Base-by-base conservation (phyloP, 345 rosid species). In the Mangifera indica region DNA sequence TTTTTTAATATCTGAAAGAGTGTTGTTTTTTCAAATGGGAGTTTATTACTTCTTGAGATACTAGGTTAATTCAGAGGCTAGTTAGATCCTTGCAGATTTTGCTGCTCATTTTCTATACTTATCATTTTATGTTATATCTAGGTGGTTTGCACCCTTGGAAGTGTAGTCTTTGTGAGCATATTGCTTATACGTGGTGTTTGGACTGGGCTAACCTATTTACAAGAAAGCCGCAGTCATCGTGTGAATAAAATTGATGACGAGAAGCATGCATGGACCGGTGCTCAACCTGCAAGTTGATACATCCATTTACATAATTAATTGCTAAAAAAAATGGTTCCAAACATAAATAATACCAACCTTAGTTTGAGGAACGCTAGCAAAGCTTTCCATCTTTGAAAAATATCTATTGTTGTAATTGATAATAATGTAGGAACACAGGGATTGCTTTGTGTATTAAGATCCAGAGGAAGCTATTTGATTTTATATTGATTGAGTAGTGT, bases 141-240 rank as follows among this genome's bases (percentile, higher is more conserved):
- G 95, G 95, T 89, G 69, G 78, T 87, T 64, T 89, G 95, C 80
- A 86, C 92, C 57, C 87, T 89, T 54, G 95, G 90, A 65, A 87
- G 83, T 22, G 74, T 80, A 18, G 94, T 89, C 62, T 86, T 87
- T 46, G 83, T 77, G 46, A 89, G 92, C 84, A 86, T 89, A 77
- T 79, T 89, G 74, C 81, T 89, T 20, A 80, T 87, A 55, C 90
- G 90, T 0, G 89, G 87, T 46, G 76, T 85, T 60, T 87, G 90
- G 95, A 58, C 81, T 0, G 88, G 80, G 9, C 65, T 87, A 37
- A 48, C 80, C 9, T 86, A 82, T 73, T 56, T 86, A 60, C 95
- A 86, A 78, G 92, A 87, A 59, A 76, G 74, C 73, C 87, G 82
- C 48, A 56, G 55, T 45, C 72, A 46, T 8, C 66, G 63, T 74